Evolutionary conservation across 768 basidiomycete genomes (phyloP).

Genomic region (Pisolithus microcarpus): DNA sequence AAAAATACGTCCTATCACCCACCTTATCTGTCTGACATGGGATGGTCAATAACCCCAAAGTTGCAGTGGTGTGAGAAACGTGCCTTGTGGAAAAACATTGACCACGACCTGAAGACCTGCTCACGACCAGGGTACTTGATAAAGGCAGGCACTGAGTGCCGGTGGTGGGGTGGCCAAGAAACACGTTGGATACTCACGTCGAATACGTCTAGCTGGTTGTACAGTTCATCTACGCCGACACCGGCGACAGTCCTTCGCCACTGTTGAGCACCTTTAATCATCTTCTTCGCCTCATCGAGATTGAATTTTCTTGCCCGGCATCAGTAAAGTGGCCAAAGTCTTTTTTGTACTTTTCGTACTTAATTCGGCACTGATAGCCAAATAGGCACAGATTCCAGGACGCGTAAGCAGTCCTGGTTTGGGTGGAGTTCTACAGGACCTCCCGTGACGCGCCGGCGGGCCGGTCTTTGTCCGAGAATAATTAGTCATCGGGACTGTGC

Average conservation of each 20-base stretch:
- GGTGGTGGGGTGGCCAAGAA: neutral
- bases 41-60: neutral
- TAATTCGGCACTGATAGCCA: too few species aligned
- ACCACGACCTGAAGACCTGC: conserved; percentile 68
- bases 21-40: conserved; percentile 60
- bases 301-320: conserved; percentile 65
- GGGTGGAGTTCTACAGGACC: too few species aligned
- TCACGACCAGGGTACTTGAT: conserved; percentile 62
- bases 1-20: conserved; percentile 2
- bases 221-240: conserved; percentile 59
- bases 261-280: conserved; percentile 59
- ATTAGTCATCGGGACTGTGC: too few species aligned
- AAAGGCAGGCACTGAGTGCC: neutral
- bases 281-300: conserved; percentile 49
- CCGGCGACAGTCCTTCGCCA: conserved; percentile 64
- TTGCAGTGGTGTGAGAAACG: conserved; percentile 7
- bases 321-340: too few species aligned
- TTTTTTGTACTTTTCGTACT: too few species aligned
- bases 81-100: conserved; percentile 74
- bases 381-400: too few species aligned
- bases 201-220: conserved; percentile 56
- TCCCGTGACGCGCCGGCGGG: too few species aligned
- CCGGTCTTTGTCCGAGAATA: too few species aligned
- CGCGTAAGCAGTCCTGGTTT: too few species aligned
- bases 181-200: conserved; percentile 43